Evolutionary conservation across 1,284 basidiomycete species (phyloP).

Genomic region (Apiotrichum siamense): DNA sequence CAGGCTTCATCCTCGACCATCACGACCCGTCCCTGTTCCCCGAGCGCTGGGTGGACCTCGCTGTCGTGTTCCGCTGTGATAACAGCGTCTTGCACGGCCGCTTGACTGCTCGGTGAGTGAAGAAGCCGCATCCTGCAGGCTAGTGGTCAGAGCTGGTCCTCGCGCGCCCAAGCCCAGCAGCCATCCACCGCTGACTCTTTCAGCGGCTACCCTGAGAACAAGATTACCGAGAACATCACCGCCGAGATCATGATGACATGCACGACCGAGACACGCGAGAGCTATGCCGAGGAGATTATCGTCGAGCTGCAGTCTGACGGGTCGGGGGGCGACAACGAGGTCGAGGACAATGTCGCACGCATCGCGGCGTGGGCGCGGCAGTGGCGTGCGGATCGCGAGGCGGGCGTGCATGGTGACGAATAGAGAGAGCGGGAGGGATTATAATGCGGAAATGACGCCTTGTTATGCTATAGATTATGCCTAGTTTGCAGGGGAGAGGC

Average conservation of each 20-base stretch:
- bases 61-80: slow-evolving; percentile 85
- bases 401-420: slow-evolving; percentile 28
- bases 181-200: slow-evolving; percentile 1
- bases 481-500: too few relatives aligned
- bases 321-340: slow-evolving; percentile 57
- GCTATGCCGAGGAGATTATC: slow-evolving; percentile 78
- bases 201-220: slow-evolving; percentile 82
- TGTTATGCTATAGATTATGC: neutral
- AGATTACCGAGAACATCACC: slow-evolving; percentile 97
- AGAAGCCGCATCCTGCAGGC: neutral
- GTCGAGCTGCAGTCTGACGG: slow-evolving; percentile 78
- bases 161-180: too few relatives aligned
- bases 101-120: slow-evolving; percentile 76
- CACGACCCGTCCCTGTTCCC: slow-evolving; percentile 94
- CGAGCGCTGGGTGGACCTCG: slow-evolving; percentile 95
- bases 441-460: neutral
- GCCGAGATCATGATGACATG: slow-evolving; percentile 97
- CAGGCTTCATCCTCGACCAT: slow-evolving; percentile 92
- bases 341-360: slow-evolving; percentile 78
- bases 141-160: neutral
- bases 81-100: slow-evolving; percentile 87
- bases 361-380: slow-evolving; percentile 77
- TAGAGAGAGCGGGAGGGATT: neutral
- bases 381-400: slow-evolving; percentile 59
- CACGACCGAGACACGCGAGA: slow-evolving; percentile 76